Conservation (phyloP, 2,329 filamentous ascomycete species). For the Xylaria polymorpha region DNA sequence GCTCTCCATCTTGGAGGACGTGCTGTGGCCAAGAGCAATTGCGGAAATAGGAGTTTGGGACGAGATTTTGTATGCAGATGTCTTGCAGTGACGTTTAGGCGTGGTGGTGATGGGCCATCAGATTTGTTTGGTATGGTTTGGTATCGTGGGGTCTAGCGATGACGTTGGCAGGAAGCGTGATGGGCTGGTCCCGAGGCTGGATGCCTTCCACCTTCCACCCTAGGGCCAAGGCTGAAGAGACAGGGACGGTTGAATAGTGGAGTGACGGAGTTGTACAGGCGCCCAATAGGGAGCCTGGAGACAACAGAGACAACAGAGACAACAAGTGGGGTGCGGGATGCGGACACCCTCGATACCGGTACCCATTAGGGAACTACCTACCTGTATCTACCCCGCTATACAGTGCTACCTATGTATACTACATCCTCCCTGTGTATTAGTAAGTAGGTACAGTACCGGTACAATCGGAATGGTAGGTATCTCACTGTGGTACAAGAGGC, state of each 20-base stretch:
- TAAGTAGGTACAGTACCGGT: no score
- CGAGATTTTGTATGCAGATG: not conserved
- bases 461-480: not conserved
- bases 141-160: conserved; percentile 31
- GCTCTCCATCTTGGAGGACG: conserved; percentile 76
- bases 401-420: not conserved
- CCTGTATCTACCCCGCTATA: not conserved
- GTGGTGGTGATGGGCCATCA: not conserved
- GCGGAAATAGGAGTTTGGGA: not conserved
- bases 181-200: conserved; percentile 29
- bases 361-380: not conserved
- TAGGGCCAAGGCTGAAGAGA: conserved; percentile 23
- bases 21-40: not conserved
- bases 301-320: not conserved
- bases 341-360: not conserved
- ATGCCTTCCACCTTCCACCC: not conserved
- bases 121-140: not conserved
- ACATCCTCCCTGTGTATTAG: no score
- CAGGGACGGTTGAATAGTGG: not conserved
- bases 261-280: conserved; percentile 5
- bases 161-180: conserved; percentile 31
- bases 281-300: not conserved
- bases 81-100: not conserved
- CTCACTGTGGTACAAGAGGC: not conserved
- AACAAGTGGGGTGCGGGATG: conserved; percentile 2